Percentiles rank a stretch among this genome's conserved stretches.
Conservation (phyloP, 768 basidiomycete species). For the Rhizopogon salebrosus region DNA sequence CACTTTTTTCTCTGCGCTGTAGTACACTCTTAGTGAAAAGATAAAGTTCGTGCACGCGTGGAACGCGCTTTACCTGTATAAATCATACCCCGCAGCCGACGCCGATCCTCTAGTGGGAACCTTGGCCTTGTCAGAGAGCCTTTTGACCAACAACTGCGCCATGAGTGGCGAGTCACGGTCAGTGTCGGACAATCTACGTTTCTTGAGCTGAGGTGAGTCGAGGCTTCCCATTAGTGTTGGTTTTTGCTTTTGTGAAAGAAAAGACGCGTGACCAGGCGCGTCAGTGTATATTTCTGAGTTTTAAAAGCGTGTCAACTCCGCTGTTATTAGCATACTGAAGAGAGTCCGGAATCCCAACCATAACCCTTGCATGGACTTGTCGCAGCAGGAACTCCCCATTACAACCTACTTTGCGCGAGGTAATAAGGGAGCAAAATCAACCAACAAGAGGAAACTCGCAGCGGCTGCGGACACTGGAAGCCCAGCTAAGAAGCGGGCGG, state of each 20-base stretch:
- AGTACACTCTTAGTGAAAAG: conserved; percentile 3
- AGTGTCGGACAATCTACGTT: conserved; percentile 52
- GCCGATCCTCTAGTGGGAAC: conserved; percentile 84
- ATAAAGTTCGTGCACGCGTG: too few species aligned
- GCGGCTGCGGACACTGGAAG: not conserved
- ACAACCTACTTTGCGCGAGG: conserved; percentile 21
- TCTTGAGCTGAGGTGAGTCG: conserved; percentile 43
- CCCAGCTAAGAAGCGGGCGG: conserved; percentile 11
- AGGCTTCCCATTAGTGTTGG: conserved; percentile 11
- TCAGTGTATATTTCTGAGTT: conserved; percentile 21
- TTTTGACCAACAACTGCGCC: conserved; percentile 72
- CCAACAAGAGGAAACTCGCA: conserved; percentile 4
- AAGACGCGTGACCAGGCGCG: conserved; percentile 17
- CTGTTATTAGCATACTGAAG: not conserved
- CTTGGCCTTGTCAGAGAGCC: conserved; percentile 74
- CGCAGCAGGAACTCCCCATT: conserved; percentile 27
- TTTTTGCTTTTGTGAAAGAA: not conserved
- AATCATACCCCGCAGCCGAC: conserved; percentile 90
- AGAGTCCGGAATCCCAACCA: not conserved
- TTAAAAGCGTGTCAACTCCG: conserved; percentile 39
- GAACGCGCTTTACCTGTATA: conserved; percentile 62
- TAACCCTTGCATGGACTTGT: conserved; percentile 21
- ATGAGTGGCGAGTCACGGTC: conserved; percentile 28
- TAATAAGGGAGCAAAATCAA: conserved; percentile 4
- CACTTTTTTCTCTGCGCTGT: conserved; percentile 76